phyloP scores from a whole-genome alignment of 225 moss, liverwort and hornwort species.

The Anthoceros angustus region DNA sequence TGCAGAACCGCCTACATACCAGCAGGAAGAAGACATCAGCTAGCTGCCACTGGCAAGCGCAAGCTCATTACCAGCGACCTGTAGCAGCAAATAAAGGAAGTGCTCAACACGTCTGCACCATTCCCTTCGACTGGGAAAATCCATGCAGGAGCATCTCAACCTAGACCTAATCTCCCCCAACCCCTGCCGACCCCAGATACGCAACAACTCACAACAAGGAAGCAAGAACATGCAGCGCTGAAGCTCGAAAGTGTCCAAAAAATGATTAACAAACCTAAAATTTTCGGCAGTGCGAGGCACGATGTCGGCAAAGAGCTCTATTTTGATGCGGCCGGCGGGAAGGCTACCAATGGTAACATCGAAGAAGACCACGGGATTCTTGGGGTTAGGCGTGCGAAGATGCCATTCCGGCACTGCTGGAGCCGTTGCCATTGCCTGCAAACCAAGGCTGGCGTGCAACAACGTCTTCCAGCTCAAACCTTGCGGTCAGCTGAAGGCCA shows the following conservation, averaged over 20 bases:
- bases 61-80: background rate
- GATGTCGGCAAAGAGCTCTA: slow-evolving; percentile 67
- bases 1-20: slow-evolving; percentile 56
- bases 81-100: background rate
- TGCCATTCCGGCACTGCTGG: slow-evolving; percentile 47
- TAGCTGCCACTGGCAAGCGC: background rate
- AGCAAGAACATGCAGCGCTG: background rate
- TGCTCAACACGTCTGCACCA: too few relatives aligned
- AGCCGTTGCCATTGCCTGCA: background rate
- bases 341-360: slow-evolving; percentile 63
- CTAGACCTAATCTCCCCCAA: too few relatives aligned
- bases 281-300: slow-evolving; percentile 55
- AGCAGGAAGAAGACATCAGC: background rate
- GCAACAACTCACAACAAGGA: background rate
- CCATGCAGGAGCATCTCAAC: too few relatives aligned
- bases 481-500: too few relatives aligned
- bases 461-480: too few relatives aligned
- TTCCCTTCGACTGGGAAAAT: too few relatives aligned
- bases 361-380: slow-evolving; percentile 66
- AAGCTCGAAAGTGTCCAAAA: background rate
- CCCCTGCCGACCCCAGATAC: background rate
- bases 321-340: slow-evolving; percentile 60
- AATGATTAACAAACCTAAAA: slow-evolving; percentile 25
- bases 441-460: too few relatives aligned
- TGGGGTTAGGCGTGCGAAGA: slow-evolving; percentile 44